Evolutionary conservation across 2,329 filamentous ascomycete genomes (phyloP), one percentile per base, ranked within the genome.

Genomic region (Tolypocladium tropicale): DNA sequence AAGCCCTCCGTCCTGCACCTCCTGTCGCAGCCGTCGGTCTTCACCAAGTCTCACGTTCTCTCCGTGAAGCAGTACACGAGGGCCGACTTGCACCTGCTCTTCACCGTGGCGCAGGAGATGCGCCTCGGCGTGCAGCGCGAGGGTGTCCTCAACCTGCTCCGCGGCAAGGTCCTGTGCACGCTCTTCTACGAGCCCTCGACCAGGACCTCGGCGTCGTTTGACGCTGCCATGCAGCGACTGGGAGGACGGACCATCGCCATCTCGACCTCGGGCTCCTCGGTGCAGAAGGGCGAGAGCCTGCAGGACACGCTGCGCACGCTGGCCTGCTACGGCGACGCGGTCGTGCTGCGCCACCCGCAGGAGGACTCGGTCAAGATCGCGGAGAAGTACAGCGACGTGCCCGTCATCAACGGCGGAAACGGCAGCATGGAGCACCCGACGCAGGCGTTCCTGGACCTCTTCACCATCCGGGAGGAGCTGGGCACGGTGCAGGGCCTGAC

Each of bases 151-250:
- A 87, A 94, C 66, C 80, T 95, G 56, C 83, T 99, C 59, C 89
- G 88, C 65, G 91, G 92, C 32, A 85, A 89, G 50, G 83, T 99
- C 14, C 81, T 99, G 39, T 90, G 88, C 74, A 94, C 90, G 2
- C 84, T 99, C 76, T 99, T 99, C 81, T 99, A 92, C 73, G 94
- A 99, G 78, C 94, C 94, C 2, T 97, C 93, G 0, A 99, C 94
- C 3, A 84, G 94, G 55, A 99, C 94, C 6, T 96, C 93, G 14
- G 85, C 89, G 39, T 99, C 94, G 4, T 99, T 99, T 65, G 94
- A 99, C 68, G 89, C 93, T 56, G 94, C 94, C 46, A 99, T 99
- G 94, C 95, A 99, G 78, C 88, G 95, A 54, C 86, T 99, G 6
- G 94, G 94, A 63, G 94, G 94, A 52, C 83, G 90, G 52, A 93